These are phyloP conservation scores for Solanum hybrid DNA, from an alignment of 305 asterid genomes.

Conservation along the genomic window DNA sequence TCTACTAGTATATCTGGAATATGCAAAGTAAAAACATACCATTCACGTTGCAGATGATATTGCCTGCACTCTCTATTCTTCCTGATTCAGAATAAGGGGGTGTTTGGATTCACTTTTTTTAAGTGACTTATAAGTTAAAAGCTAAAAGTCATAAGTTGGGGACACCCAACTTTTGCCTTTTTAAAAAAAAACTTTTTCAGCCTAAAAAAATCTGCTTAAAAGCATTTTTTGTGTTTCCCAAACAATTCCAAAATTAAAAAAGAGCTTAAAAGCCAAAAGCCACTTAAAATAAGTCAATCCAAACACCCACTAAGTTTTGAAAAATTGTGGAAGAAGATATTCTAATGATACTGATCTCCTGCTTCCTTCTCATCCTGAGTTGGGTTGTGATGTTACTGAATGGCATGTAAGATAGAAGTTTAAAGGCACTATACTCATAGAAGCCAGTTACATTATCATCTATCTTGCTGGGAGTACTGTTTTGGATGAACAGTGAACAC, in stretches of 20 bases:
- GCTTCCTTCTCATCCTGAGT: neutral
- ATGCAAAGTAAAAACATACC: neutral
- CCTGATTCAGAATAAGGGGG: neutral
- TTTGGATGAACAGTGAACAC: neutral
- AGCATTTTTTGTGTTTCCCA: neutral
- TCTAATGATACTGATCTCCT: neutral
- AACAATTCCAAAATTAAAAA: neutral
- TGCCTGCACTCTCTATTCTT: neutral
- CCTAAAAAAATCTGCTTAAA: neutral
- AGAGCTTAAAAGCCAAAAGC: neutral
- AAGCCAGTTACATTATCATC: neutral
- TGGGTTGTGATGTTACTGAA: neutral
- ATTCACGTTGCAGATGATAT: neutral
- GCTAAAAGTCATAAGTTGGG: neutral
- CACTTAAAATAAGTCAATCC: neutral
- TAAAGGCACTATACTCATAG: neutral
- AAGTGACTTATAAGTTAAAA: neutral
- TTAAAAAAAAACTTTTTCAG: too few species aligned
- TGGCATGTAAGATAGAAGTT: neutral
- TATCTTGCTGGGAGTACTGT: neutral
- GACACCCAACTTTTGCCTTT: neutral
- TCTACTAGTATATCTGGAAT: neutral
- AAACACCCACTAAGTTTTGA: neutral
- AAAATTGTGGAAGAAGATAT: neutral
- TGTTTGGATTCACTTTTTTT: neutral